A percentile compares a stretch with the other conserved stretches of the same genome.
Evolutionary conservation across 2,329 filamentous ascomycete genomes (phyloP).

Genomic region (Trichophaea hybrida): DNA sequence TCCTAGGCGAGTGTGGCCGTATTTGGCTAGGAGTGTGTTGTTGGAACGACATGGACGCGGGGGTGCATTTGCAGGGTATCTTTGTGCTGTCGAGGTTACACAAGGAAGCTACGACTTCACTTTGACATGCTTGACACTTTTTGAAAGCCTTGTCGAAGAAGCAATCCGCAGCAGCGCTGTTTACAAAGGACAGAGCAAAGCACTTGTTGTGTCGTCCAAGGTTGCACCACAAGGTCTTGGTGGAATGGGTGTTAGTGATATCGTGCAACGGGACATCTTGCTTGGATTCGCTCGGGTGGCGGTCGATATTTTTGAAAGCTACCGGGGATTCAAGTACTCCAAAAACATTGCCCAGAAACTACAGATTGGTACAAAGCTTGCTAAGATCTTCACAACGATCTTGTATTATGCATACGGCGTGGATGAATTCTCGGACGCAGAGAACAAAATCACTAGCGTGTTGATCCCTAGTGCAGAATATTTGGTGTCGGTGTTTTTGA

Average conservation of each 20-base stretch:
- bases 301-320: slow-evolving; percentile 74
- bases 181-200: slow-evolving; percentile 38
- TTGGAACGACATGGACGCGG: slow-evolving; percentile 62
- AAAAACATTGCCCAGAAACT: slow-evolving; percentile 51
- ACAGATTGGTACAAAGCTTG: slow-evolving; percentile 49
- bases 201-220: slow-evolving; percentile 41
- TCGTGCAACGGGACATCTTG: slow-evolving; percentile 26
- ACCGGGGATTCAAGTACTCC: slow-evolving; percentile 70
- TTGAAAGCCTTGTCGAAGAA: slow-evolving; percentile 61
- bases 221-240: slow-evolving; percentile 29
- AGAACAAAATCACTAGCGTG: slow-evolving; percentile 43
- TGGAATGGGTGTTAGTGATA: slow-evolving; percentile 23
- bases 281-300: slow-evolving; percentile 50
- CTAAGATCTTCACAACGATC: slow-evolving; percentile 55
- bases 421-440: slow-evolving; percentile 42
- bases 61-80: slow-evolving; percentile 61
- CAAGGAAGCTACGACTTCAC: slow-evolving; percentile 65
- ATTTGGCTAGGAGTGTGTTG: slow-evolving; percentile 66
- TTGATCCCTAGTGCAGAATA: slow-evolving; percentile 61
- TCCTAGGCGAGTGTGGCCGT: slow-evolving; percentile 79
- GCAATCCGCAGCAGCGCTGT: slow-evolving; percentile 51
- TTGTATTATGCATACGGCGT: slow-evolving; percentile 61
- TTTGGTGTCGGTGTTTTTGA: slow-evolving; percentile 61
- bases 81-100: slow-evolving; percentile 69
- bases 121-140: slow-evolving; percentile 56